These are phyloP conservation scores for Scedosporium boydii DNA, from an alignment of 2,329 filamentous ascomycete species.

Conservation along the genomic window DNA sequence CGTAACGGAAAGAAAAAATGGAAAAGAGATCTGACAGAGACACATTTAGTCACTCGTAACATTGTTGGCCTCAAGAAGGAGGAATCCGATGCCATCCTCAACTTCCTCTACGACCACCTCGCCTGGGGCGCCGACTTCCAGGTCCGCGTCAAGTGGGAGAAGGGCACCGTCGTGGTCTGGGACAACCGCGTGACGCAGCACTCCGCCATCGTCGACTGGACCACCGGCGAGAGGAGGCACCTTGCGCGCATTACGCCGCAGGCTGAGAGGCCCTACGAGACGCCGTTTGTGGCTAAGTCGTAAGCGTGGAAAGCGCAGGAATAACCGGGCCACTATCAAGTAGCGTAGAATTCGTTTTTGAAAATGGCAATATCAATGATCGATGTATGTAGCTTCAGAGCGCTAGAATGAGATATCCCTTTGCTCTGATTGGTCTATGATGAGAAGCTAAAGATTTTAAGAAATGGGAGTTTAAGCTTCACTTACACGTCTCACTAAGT, in stretches of 20 bases:
- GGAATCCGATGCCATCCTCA: conserved; percentile 66
- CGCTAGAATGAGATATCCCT: no score
- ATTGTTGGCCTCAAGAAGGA: conserved; percentile 82
- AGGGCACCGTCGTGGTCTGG: conserved; percentile 77
- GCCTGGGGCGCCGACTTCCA: conserved; percentile 55
- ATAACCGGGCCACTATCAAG: no score
- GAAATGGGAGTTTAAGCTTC: no score
- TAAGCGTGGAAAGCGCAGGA: not conserved
- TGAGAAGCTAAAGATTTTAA: no score
- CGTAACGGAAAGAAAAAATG: not conserved
- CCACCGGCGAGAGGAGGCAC: conserved; percentile 67
- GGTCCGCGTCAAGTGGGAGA: conserved; percentile 65
- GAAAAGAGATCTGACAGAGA: not conserved
- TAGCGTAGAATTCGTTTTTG: no score
- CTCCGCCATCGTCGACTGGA: conserved; percentile 74
- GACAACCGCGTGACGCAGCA: conserved; percentile 76
- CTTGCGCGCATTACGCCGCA: conserved; percentile 75
- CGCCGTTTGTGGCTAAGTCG: conserved; percentile 27
- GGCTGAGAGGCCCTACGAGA: conserved; percentile 70
- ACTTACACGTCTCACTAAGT: no score
- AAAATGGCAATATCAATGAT: no score
- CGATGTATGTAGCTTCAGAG: no score
- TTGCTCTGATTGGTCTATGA: no score
- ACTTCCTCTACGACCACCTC: conserved; percentile 55
- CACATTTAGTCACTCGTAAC: conserved; percentile 44